These are phyloP conservation scores for Aspergillus felis DNA, from an alignment of 2,329 filamentous ascomycete species.

Conservation along the genomic window DNA sequence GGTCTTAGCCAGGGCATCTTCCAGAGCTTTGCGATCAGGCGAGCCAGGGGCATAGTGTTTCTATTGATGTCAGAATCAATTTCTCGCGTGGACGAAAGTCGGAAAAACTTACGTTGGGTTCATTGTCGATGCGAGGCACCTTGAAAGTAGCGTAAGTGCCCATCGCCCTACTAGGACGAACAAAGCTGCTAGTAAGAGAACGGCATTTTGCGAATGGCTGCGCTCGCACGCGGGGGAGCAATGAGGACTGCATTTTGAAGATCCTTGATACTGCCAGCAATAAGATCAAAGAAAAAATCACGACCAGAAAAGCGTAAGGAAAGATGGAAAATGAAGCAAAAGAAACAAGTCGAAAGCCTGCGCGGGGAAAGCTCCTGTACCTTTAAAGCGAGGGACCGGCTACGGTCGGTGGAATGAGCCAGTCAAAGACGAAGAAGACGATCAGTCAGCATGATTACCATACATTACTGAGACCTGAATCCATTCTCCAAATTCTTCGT, in stretches of 20 bases:
- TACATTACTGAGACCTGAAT: neutral
- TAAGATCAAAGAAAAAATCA: neutral
- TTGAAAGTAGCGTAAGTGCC: constrained; percentile 78
- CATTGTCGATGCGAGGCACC: constrained; percentile 80
- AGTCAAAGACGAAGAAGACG: neutral
- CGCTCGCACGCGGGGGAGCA: constrained; percentile 25
- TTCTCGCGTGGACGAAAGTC: neutral
- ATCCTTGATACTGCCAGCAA: neutral
- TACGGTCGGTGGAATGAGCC: constrained; percentile 3
- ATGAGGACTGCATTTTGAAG: constrained; percentile 26
- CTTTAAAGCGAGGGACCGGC: constrained; percentile 9
- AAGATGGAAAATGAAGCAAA: constrained; percentile 3
- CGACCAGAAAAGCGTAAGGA: constrained; percentile 5
- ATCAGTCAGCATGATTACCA: neutral
- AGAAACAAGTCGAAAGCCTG: constrained; percentile 7
- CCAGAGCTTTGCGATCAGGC: constrained; percentile 69
- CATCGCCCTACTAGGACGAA: constrained; percentile 21
- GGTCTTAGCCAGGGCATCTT: constrained; percentile 66
- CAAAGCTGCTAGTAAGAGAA: constrained; percentile 16
- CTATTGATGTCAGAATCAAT: constrained; percentile 43
- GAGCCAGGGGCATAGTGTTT: constrained; percentile 87
- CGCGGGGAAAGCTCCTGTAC: constrained; percentile 26
- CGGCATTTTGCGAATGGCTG: constrained; percentile 18
- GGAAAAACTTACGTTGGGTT: constrained; percentile 75
- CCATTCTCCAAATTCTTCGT: neutral